Conservation (phyloP, 2,329 filamentous ascomycete genomes). For the Clonostachys solani region DNA sequence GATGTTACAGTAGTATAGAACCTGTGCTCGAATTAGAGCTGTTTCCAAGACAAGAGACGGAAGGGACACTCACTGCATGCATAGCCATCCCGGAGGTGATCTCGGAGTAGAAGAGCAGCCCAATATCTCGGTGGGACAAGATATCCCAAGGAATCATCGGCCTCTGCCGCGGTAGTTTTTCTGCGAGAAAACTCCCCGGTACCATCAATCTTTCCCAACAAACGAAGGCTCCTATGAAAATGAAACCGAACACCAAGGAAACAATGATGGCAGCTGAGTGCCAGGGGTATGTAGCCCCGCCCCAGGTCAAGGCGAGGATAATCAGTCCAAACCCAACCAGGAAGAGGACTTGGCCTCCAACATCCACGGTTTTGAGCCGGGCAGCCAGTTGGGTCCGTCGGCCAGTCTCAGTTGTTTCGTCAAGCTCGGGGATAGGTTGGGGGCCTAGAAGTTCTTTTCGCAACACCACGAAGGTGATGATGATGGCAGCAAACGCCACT, state of each 20-base stretch:
- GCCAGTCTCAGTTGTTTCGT: constrained; percentile 27
- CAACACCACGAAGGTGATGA: constrained; percentile 52
- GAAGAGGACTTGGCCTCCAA: constrained; percentile 52
- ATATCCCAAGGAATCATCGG: constrained; percentile 63
- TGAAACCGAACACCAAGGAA: constrained; percentile 35
- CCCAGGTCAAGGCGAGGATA: constrained; percentile 48
- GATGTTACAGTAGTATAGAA: constrained; percentile 65
- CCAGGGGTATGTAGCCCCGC: constrained; percentile 45
- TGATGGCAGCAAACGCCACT: constrained; percentile 43
- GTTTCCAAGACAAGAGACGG: background rate
- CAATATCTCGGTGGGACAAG: constrained; percentile 51
- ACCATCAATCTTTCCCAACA: constrained; percentile 50
- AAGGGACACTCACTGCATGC: constrained; percentile 32
- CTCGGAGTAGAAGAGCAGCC: constrained; percentile 58
- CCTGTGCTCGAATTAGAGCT: constrained; percentile 32
- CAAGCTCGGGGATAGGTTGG: constrained; percentile 39
- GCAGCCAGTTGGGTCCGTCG: constrained; percentile 26
- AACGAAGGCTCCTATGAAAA: constrained; percentile 33
- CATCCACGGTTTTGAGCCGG: constrained; percentile 50
- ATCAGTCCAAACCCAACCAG: constrained; percentile 41
- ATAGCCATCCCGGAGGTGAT: constrained; percentile 54
- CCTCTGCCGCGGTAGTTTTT: constrained; percentile 46
- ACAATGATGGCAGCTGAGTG: constrained; percentile 37
- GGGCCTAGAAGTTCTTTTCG: constrained; percentile 54
- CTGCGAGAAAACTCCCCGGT: constrained; percentile 38